phyloP scores from a whole-genome alignment of 2,329 filamentous ascomycete genomes.

The Fusarium sp. region DNA sequence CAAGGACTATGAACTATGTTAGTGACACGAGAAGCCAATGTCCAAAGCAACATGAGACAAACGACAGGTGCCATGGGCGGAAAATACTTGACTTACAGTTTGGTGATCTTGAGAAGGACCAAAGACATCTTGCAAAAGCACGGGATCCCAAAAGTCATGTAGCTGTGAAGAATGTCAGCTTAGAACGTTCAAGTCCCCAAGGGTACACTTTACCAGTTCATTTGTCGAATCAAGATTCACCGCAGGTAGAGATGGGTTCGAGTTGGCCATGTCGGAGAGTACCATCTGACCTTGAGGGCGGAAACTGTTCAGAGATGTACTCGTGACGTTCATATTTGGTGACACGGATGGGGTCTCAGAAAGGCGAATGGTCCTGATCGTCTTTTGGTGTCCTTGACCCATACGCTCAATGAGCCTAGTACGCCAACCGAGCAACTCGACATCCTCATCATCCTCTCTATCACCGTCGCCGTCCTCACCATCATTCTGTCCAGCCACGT shows the following conservation, averaged over 20 bases:
- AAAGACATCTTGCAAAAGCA: conserved; percentile 10
- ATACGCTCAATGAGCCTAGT: conserved; percentile 12
- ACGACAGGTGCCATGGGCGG: neutral
- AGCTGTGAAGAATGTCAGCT: neutral
- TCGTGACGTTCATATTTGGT: neutral
- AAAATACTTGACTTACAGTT: neutral
- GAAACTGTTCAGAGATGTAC: neutral
- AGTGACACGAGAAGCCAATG: neutral
- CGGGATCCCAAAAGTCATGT: conserved; percentile 7
- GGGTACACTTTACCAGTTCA: neutral
- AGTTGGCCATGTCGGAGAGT: neutral
- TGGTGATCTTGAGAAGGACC: neutral
- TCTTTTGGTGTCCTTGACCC: conserved; percentile 5
- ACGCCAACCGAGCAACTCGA: conserved; percentile 9
- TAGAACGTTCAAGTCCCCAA: neutral
- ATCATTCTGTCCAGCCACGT: neutral
- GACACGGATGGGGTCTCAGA: conserved; percentile 7
- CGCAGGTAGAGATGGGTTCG: neutral
- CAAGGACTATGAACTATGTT: neutral
- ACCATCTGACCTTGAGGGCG: neutral
- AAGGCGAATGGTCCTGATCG: conserved; percentile 11
- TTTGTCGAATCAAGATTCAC: conserved; percentile 6
- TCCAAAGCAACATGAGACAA: neutral
- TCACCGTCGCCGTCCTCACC: neutral
- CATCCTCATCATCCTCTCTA: conserved; percentile 6